Conservation (phyloP, 2,329 filamentous ascomycete genomes). For the Eutypa lata region DNA sequence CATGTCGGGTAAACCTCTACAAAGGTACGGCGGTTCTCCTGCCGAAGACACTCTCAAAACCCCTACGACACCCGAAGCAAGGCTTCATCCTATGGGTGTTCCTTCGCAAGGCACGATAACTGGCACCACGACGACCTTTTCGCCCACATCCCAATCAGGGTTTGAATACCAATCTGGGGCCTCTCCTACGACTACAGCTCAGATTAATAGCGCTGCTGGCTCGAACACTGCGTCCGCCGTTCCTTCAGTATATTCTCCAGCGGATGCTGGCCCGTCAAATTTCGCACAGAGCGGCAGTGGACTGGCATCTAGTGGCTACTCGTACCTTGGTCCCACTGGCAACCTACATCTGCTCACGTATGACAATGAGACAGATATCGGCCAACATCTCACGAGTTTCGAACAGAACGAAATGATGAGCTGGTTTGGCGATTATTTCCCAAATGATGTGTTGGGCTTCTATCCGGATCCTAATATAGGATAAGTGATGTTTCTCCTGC, state of each 20-base stretch:
- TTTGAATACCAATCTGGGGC: slow-evolving; percentile 38
- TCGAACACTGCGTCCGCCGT: slow-evolving; percentile 4
- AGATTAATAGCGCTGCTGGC: slow-evolving; percentile 23
- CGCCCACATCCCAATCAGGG: slow-evolving; percentile 38
- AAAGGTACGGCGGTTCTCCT: slow-evolving; percentile 21
- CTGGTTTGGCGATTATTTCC: slow-evolving; percentile 33
- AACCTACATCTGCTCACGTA: slow-evolving; percentile 28
- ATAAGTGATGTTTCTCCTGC: slow-evolving; percentile 1
- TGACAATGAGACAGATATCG: slow-evolving; percentile 33
- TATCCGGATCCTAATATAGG: slow-evolving; percentile 22
- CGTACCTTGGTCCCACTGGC: slow-evolving; percentile 23
- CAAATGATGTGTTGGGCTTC: slow-evolving; percentile 27
- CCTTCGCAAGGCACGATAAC: slow-evolving; percentile 19
- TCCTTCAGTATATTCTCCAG: slow-evolving; percentile 7
- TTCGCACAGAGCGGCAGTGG: slow-evolving; percentile 29
- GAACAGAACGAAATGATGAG: slow-evolving; percentile 31
- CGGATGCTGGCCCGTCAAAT: slow-evolving; percentile 22
- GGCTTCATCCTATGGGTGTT: slow-evolving; percentile 21
- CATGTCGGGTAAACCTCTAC: slow-evolving; percentile 20
- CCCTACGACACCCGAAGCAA: slow-evolving; percentile 24
- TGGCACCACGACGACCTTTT: slow-evolving; percentile 29
- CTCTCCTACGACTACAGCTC: slow-evolving; percentile 41
- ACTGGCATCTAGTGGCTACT: slow-evolving; percentile 27
- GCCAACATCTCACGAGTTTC: slow-evolving; percentile 30
- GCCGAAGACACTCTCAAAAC: slow-evolving; percentile 32